phyloP scores from a whole-genome alignment of 2,329 filamentous ascomycete genomes.

The Cladophialophora exuberans region DNA sequence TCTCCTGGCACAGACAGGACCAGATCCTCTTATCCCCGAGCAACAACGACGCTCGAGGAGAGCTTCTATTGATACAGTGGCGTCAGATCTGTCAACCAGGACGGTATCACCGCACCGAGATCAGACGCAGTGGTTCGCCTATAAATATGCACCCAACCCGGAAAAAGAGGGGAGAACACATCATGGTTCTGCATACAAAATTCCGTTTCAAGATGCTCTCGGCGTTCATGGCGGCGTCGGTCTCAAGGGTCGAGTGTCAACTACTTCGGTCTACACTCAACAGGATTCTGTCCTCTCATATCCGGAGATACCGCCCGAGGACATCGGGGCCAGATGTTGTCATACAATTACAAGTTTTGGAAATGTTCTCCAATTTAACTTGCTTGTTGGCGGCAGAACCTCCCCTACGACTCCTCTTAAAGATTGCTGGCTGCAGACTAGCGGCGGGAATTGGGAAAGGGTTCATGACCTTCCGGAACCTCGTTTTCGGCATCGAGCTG shows the following conservation, averaged over 20 bases:
- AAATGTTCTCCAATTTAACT: slow-evolving; percentile 50
- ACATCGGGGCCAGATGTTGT: slow-evolving; percentile 62
- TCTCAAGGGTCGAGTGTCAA: slow-evolving; percentile 51
- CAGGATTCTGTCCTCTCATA: slow-evolving; percentile 51
- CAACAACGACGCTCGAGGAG: slow-evolving; percentile 26
- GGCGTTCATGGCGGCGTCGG: slow-evolving; percentile 48
- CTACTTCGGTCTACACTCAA: slow-evolving; percentile 52
- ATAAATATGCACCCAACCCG: slow-evolving; percentile 43
- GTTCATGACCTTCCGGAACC: slow-evolving; percentile 69
- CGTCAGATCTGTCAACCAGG: slow-evolving; percentile 32
- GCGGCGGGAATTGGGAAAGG: slow-evolving; percentile 65
- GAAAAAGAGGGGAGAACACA: slow-evolving; percentile 56
- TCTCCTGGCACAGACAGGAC: slow-evolving; percentile 31
- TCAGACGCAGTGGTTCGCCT: slow-evolving; percentile 29
- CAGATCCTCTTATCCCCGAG: slow-evolving; percentile 28
- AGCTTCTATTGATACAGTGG: slow-evolving; percentile 31
- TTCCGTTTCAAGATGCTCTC: slow-evolving; percentile 44
- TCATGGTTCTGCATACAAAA: slow-evolving; percentile 59
- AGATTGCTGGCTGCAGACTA: slow-evolving; percentile 76
- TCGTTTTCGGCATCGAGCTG: slow-evolving; percentile 74
- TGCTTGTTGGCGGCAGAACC: slow-evolving; percentile 77
- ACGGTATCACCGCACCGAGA: slow-evolving; percentile 31
- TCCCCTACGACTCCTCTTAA: slow-evolving; percentile 70
- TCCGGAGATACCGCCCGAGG: slow-evolving; percentile 48
- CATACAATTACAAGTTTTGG: slow-evolving; percentile 73